Percentiles rank a stretch among this genome's conserved stretches.
These are phyloP conservation scores for Podaxis mareebaensis DNA, from an alignment of 768 basidiomycete genomes.

Conservation along the genomic window DNA sequence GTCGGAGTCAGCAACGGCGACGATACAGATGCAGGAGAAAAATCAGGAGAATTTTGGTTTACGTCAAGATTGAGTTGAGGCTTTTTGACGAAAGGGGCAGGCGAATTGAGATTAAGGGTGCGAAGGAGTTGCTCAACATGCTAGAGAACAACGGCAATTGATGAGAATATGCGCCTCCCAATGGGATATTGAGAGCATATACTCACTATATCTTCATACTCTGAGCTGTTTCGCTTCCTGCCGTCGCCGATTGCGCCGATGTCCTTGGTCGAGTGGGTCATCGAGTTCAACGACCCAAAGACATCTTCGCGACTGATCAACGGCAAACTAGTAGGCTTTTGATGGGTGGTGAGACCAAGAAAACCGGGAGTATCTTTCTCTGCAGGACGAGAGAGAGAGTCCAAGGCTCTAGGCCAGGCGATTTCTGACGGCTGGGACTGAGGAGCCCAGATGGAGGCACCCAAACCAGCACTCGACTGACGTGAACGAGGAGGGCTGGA, in stretches of 20 bases:
- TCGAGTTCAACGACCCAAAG: constrained; percentile 55
- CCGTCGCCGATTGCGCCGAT: constrained; percentile 83
- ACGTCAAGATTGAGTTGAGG: constrained; percentile 46
- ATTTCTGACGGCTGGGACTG: constrained; percentile 68
- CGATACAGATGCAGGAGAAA: constrained; percentile 71
- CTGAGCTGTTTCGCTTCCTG: constrained; percentile 61
- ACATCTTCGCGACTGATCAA: constrained; percentile 57
- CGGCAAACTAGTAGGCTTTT: constrained; percentile 23
- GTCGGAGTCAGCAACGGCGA: constrained; percentile 75
- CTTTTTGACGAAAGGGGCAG: constrained; percentile 50
- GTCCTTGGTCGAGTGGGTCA: constrained; percentile 35
- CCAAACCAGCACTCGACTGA: constrained; percentile 36
- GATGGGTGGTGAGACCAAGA: constrained; percentile 21
- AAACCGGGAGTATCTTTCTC: constrained; percentile 38
- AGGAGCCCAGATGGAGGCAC: constrained; percentile 80
- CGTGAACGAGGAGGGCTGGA: constrained; percentile 41
- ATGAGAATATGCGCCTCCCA: constrained; percentile 21
- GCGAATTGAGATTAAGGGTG: constrained; percentile 78
- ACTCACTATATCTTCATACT: constrained; percentile 53
- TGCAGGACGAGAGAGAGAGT: constrained; percentile 56
- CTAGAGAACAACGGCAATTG: constrained; percentile 36
- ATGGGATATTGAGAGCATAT: constrained; percentile 24
- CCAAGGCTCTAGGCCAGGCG: constrained; percentile 69
- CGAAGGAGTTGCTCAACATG: constrained; percentile 82
- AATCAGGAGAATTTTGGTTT: constrained; percentile 61